Conservation (phyloP, 192 early-diverging fungal genomes). For the Coemansia sp. region DNA sequence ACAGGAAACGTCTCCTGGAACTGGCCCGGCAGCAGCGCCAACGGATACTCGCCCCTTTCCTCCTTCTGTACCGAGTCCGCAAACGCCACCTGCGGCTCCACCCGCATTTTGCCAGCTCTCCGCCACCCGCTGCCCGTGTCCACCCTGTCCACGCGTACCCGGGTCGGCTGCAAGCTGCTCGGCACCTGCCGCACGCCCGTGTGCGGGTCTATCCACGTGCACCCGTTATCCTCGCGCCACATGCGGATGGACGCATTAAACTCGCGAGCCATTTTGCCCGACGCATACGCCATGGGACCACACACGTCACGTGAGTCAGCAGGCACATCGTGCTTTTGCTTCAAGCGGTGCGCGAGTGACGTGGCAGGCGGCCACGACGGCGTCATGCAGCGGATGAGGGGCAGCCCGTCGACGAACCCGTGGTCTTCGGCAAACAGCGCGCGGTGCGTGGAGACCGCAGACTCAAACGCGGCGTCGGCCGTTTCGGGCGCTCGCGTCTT, state of each 20-base stretch:
- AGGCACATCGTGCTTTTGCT: constrained; percentile 19
- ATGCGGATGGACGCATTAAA: constrained; percentile 43
- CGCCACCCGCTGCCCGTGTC: constrained; percentile 5
- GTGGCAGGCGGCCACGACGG: constrained; percentile 32
- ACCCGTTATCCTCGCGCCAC: constrained; percentile 53
- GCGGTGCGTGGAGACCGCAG: constrained; percentile 21
- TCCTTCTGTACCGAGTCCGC: constrained; percentile 3
- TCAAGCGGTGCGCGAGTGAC: constrained; percentile 25
- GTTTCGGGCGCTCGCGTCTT: constrained; percentile 27
- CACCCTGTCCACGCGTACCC: constrained; percentile 16
- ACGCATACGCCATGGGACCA: constrained; percentile 36
- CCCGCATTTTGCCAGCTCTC: constrained; percentile 1
- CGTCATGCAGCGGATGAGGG: constrained; percentile 42
- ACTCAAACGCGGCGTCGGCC: constrained; percentile 39
- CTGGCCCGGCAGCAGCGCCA: constrained; percentile 52
- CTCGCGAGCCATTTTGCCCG: constrained; percentile 35
- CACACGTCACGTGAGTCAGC: not conserved
- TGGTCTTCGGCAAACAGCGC: constrained; percentile 37
- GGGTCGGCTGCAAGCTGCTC: constrained; percentile 38
- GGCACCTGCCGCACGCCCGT: constrained; percentile 52
- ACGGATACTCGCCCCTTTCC: constrained; percentile 22
- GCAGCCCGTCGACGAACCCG: constrained; percentile 42
- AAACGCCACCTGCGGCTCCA: constrained; percentile 32
- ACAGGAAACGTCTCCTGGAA: constrained; percentile 43
- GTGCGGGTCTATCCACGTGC: constrained; percentile 53